A percentile compares a stretch with the other conserved stretches of the same genome.
These are phyloP conservation scores for Deinandra increscens DNA, from an alignment of 129 eudicot species.

Conservation along the genomic window DNA sequence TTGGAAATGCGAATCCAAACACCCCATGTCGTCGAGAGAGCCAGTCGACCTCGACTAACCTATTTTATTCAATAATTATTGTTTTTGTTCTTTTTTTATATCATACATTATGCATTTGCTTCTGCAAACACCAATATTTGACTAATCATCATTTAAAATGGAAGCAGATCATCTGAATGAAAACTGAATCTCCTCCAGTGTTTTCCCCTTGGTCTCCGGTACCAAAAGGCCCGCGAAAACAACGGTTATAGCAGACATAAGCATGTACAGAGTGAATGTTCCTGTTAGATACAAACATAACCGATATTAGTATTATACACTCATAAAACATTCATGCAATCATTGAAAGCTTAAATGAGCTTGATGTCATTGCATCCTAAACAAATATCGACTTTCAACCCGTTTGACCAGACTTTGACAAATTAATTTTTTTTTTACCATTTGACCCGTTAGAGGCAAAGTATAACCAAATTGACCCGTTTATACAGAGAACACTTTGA, in stretches of 20 bases:
- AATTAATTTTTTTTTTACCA: not conserved
- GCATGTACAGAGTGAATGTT: slow-evolving; percentile 66
- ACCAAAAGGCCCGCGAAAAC: slow-evolving; percentile 60
- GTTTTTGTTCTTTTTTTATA: not conserved
- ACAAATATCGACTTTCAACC: not conserved
- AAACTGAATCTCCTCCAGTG: slow-evolving; percentile 82
- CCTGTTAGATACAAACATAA: slow-evolving; percentile 37
- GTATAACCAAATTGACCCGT: too few species aligned
- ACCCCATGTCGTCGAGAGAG: not conserved
- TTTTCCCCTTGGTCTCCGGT: slow-evolving; percentile 93
- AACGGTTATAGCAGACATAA: slow-evolving; percentile 50
- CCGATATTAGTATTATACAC: not conserved
- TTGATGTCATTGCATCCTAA: not conserved
- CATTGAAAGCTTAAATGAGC: not conserved
- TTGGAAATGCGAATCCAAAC: not conserved
- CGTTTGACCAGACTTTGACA: not conserved
- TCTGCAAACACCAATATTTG: not conserved
- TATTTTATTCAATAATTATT: not conserved
- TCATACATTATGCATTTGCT: not conserved
- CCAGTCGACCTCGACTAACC: not conserved
- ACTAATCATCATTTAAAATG: not conserved
- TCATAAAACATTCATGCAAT: not conserved
- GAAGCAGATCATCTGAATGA: slow-evolving; percentile 61
- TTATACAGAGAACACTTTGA: too few species aligned
- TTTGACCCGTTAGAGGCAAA: too few species aligned